phyloP scores from a whole-genome alignment of 768 basidiomycete species.

The Vararia minispora region DNA sequence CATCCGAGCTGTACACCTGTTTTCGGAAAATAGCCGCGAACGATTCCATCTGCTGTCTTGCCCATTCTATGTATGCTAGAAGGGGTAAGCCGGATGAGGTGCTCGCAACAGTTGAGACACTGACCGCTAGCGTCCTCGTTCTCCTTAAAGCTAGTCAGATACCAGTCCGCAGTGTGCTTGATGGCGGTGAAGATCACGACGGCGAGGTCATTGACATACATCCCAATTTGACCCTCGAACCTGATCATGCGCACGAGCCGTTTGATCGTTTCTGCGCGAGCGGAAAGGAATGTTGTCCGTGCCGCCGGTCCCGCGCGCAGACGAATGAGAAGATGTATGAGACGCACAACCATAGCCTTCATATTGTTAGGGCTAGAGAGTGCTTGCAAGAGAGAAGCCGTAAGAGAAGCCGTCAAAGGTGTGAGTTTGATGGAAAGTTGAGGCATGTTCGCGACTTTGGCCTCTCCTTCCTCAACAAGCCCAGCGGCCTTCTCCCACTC shows the following conservation, averaged over 20 bases:
- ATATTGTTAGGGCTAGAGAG: conserved; percentile 68
- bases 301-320: conserved; percentile 73
- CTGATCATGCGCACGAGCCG: conserved; percentile 76
- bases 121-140: conserved; percentile 87
- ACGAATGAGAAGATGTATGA: conserved; percentile 64
- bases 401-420: conserved; percentile 55
- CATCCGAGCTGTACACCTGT: conserved; percentile 83
- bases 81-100: background rate
- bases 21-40: conserved; percentile 81
- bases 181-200: conserved; percentile 89
- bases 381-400: conserved; percentile 56
- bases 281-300: conserved; percentile 69
- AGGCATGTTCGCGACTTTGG: conserved; percentile 46
- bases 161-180: conserved; percentile 98
- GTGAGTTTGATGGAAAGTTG: conserved; percentile 48
- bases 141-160: conserved; percentile 89
- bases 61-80: conserved; percentile 90
- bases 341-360: conserved; percentile 59
- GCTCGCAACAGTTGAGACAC: no score
- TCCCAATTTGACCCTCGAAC: conserved; percentile 79
- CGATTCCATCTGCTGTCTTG: conserved; percentile 70
- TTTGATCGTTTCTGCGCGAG: conserved; percentile 64
- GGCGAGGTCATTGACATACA: conserved; percentile 81
- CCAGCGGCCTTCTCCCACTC: conserved; percentile 84
- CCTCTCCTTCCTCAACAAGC: conserved; percentile 72